Base-by-base conservation (phyloP, 331 rosid genomes). In the Malus hybrid region DNA sequence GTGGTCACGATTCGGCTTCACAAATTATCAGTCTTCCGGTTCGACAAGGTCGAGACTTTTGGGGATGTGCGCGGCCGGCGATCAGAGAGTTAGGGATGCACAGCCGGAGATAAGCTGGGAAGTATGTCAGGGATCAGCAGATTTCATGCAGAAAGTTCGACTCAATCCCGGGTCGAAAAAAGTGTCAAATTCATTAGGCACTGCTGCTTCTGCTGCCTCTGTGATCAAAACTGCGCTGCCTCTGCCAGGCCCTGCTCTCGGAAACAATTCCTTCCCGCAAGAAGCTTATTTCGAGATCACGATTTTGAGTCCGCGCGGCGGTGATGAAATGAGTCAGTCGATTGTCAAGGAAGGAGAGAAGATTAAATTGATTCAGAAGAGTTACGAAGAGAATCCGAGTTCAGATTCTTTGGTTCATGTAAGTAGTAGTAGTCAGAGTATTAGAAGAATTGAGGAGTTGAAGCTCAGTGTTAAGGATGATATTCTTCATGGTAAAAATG, bases 241-340 rank as follows among this genome's bases (percentile, higher is more conserved):
- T 36, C 71, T 95, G 5, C 99, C 97, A 4, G 99, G 99, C 0
- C 99, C 99, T 66, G 79, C 89, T n/a, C 70, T 90, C 80, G 97
- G 91, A 18, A 88, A 72, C 63, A 78, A 82, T 22, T 84, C 92
- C 6, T 95, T 95, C 69, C 99, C 99, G 1, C 98, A 92, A 80
- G 97, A 95, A 67, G 92, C 99, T 2, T 95, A 95, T 79, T 92
- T 95, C 64, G 99, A 95, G 74, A 92, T 95, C 78, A 95, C 87
- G 0, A 85, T 95, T 44, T 76, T 90, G 85, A 31, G 79, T 74
- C 79, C 78, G 36, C 76, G 73, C 27, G 78, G 73, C 27, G 78
- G 81, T 0, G 80, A 80, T 71, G 90, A 88, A 4, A 56, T 11
- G 7, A 70, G 31, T n/a, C 92, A 86, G 71, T 81, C 82, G 7